Evolutionary conservation across 2,329 filamentous ascomycete species (phyloP), one percentile per base, ranked within the genome.

Genomic region (Arthrinium phaeospermum): DNA sequence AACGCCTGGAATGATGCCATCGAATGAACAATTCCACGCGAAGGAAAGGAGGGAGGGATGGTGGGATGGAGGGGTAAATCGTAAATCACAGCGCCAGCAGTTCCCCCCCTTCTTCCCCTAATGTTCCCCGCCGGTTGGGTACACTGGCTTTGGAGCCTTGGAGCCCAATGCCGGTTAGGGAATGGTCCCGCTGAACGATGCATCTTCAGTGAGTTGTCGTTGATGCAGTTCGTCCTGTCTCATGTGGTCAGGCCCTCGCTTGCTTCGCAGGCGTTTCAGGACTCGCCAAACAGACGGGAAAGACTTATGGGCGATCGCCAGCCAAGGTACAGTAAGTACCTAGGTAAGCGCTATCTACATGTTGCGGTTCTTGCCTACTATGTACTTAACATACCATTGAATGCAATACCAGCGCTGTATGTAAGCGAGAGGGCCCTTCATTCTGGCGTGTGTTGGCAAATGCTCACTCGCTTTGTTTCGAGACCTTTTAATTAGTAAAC

Each of bases 181-280:
- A 64, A 64, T 64, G 57, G 34, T 22, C 53, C 30, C 53, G 53
- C 53, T 61, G 16, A 34, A 10, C 53, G 30, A 61, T 61, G 30
- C 27, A 34, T 22, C 27, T 61, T 22, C 51, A 61, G 53, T 34
- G 53, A 37, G 53, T 61, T 61, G 53, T 61, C 30, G 53, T 22
- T 61, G 53, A 37, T 61, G 53, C 53, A 61, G 30, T 61, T 61
- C 53, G 53, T 61, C 53, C 30, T n/a, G 53, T 61, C 53, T 61
- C 27, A 30, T 53, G 13, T 30, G 51, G 51, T 16, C 30, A 30
- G 51, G 8, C 30, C 4, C 5, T 57, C 53, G 30, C 37, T 61
- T n/a, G 53, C 53, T 37, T 37, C 19, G 27, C 6, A 19, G 14
- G 22, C 14, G 53, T 61, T 61, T 61, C 53, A 61, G 53, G 53